phyloP scores from a whole-genome alignment of 208 protist species.

The Trypanosoma theileri region DNA sequence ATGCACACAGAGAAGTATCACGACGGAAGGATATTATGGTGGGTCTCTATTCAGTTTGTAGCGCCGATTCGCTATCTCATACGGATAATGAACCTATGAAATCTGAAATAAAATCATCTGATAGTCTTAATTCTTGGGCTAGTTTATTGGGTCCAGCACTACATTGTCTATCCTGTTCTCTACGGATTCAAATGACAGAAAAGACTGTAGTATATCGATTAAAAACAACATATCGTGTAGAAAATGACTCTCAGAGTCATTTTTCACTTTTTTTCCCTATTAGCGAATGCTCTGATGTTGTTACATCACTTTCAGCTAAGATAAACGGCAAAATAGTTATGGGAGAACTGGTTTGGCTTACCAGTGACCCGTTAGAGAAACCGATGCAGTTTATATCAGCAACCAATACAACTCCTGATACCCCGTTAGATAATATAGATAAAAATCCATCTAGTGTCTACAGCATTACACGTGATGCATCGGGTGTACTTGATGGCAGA shows the following conservation, averaged over 20 bases:
- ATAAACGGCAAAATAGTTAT: constrained; percentile 41
- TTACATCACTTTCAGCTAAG: constrained; percentile 38
- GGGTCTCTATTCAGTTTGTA: constrained; percentile 1
- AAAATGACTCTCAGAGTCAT: constrained; percentile 1
- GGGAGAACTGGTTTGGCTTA: constrained; percentile 39
- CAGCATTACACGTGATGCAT: constrained; percentile 16
- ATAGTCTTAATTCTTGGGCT: constrained; percentile 8
- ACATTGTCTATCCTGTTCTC: constrained; percentile 6
- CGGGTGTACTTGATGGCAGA: constrained; percentile 4
- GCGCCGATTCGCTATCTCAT: neutral
- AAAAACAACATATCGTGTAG: constrained; percentile 39
- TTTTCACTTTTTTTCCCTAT: constrained; percentile 69
- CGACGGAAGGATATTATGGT: neutral
- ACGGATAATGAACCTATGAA: no score
- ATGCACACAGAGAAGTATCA: neutral
- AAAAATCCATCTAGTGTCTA: constrained; percentile 1
- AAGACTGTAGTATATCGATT: constrained; percentile 51
- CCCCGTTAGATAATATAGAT: neutral
- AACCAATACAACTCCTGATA: constrained; percentile 16
- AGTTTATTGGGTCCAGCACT: constrained; percentile 7
- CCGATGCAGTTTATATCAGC: constrained; percentile 29
- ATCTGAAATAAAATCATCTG: neutral
- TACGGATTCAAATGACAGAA: constrained; percentile 38
- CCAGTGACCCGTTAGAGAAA: neutral
- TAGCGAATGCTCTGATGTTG: constrained; percentile 48